phyloP scores from a whole-genome alignment of 257 asterid species.

The Nicotiana sylvestris region DNA sequence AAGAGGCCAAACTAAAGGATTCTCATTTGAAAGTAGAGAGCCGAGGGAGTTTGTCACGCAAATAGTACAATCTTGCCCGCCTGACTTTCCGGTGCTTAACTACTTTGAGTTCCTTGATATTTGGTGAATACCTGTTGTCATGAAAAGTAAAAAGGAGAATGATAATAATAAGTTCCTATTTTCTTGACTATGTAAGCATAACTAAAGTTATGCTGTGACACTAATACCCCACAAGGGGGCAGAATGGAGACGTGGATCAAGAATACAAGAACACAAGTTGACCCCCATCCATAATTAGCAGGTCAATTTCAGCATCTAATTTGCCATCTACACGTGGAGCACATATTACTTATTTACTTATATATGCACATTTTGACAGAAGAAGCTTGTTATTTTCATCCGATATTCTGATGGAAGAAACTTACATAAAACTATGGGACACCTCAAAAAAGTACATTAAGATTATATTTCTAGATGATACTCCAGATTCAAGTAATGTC shows the following conservation, averaged over 20 bases:
- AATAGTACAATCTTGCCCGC: constrained; percentile 75
- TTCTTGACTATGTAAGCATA: background rate
- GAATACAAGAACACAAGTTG: background rate
- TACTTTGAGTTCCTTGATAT: constrained; percentile 73
- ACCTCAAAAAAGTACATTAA: background rate
- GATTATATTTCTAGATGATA: background rate
- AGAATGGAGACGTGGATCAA: background rate
- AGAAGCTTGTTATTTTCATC: background rate
- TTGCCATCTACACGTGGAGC: background rate
- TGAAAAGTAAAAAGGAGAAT: constrained; percentile 1
- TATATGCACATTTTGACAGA: background rate
- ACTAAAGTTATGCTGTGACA: background rate
- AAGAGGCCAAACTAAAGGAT: background rate
- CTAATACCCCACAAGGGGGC: background rate
- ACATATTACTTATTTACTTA: background rate
- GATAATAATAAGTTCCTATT: background rate
- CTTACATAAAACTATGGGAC: background rate
- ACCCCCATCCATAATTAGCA: background rate
- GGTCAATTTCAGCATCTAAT: background rate
- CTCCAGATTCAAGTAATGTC: background rate
- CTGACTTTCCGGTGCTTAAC: constrained; percentile 86
- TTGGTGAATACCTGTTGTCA: constrained; percentile 83
- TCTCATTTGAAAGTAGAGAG: constrained; percentile 85
- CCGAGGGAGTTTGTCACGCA: constrained; percentile 93
- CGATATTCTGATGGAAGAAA: too few species aligned